These are phyloP conservation scores for Debaryomyces coudertii DNA, from an alignment of 1,139 yeast genomes.

Conservation along the genomic window DNA sequence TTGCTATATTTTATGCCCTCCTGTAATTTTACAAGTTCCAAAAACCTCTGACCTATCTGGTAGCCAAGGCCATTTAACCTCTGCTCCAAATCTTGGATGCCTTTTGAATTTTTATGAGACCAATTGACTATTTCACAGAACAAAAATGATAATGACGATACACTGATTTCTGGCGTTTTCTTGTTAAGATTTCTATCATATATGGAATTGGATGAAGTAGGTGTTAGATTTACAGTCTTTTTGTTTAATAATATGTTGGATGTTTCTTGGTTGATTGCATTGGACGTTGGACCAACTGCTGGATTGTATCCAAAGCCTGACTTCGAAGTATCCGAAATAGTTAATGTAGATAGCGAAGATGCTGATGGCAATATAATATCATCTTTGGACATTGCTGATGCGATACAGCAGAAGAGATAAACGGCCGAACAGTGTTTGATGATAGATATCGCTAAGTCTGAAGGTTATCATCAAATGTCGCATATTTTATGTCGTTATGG, in stretches of 20 bases:
- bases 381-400: slow-evolving; percentile 33
- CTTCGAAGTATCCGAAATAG: slow-evolving; percentile 37
- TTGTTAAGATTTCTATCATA: slow-evolving; percentile 70
- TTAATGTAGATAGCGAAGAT: slow-evolving; percentile 37
- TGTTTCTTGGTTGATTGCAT: slow-evolving; percentile 41
- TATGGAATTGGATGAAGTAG: slow-evolving; percentile 45
- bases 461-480: slow-evolving; percentile 11
- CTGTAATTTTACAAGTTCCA: slow-evolving; percentile 46
- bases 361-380: slow-evolving; percentile 45
- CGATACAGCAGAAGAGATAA: neutral
- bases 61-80: slow-evolving; percentile 76
- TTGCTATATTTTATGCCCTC: slow-evolving; percentile 66
- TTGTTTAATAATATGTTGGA: slow-evolving; percentile 39
- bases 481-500: neutral
- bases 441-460: neutral
- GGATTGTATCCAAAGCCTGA: slow-evolving; percentile 52
- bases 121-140: slow-evolving; percentile 75
- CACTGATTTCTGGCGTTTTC: slow-evolving; percentile 65
- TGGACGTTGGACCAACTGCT: slow-evolving; percentile 45
- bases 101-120: slow-evolving; percentile 64
- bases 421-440: neutral
- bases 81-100: slow-evolving; percentile 76
- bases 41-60: slow-evolving; percentile 56
- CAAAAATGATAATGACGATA: slow-evolving; percentile 68
- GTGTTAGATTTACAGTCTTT: slow-evolving; percentile 34